phyloP scores from a whole-genome alignment of 495 filamentous ascomycete species.

The Neurospora tetrasperma region DNA sequence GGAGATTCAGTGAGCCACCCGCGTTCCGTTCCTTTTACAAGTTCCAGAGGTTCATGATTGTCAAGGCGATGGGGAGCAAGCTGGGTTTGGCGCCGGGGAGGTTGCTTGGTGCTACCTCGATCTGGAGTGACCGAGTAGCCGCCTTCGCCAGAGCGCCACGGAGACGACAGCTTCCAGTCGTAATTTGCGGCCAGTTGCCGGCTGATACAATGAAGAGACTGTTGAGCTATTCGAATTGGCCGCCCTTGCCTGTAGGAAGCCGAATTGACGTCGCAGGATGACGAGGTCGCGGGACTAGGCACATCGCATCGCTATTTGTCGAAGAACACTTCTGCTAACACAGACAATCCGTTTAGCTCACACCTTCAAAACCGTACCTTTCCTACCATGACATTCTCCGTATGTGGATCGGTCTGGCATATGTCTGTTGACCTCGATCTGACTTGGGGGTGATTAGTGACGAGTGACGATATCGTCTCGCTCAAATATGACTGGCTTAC shows the following conservation, averaged over 20 bases:
- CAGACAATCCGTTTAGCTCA: slow-evolving; percentile 13
- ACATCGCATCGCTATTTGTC: background rate
- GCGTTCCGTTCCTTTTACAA: background rate
- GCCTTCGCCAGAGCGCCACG: background rate
- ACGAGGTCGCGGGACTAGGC: background rate
- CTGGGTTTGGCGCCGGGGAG: background rate
- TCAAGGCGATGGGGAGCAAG: background rate
- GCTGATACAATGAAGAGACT: background rate
- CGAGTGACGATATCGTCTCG: slow-evolving; percentile 69
- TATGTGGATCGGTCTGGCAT: slow-evolving; percentile 16
- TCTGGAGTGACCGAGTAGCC: background rate
- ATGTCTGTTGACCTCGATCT: background rate
- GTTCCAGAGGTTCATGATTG: background rate
- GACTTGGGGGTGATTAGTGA: slow-evolving; percentile 22
- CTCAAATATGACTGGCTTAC: slow-evolving; percentile 94
- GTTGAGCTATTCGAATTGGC: background rate
- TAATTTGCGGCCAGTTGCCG: background rate
- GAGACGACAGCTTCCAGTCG: background rate
- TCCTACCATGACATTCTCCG: slow-evolving; percentile 38
- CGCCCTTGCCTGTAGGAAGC: background rate
- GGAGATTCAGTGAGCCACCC: slow-evolving; percentile 24
- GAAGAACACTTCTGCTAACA: background rate
- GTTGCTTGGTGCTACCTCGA: background rate
- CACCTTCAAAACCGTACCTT: slow-evolving; percentile 28
- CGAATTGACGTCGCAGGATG: background rate